A percentile compares a stretch with the other conserved stretches of the same genome.
These are phyloP conservation scores for Aspergillus viridinutans DNA, from an alignment of 2,329 filamentous ascomycete species.

Conservation along the genomic window DNA sequence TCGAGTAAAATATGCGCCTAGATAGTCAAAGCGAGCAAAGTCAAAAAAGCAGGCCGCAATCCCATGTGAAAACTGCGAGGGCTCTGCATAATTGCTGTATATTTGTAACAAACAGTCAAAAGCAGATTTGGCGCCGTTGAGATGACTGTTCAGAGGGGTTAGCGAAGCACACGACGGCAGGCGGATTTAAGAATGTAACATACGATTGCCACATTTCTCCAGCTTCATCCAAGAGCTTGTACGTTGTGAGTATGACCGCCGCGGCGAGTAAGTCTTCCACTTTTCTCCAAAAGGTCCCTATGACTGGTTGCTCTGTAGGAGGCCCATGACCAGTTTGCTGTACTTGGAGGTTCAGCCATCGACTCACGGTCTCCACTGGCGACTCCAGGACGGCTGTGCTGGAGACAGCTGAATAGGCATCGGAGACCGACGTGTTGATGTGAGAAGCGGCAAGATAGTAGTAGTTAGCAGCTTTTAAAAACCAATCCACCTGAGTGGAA, in stretches of 20 bases:
- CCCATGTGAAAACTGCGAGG: conserved; percentile 44
- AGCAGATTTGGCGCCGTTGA: conserved; percentile 57
- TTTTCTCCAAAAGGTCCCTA: conserved; percentile 35
- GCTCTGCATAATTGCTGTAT: conserved; percentile 9
- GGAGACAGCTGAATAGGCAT: conserved; percentile 26
- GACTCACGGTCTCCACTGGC: conserved; percentile 25
- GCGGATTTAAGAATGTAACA: conserved; percentile 5
- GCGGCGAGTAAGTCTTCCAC: conserved; percentile 58
- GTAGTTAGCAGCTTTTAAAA: conserved; percentile 57
- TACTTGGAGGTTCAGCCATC: conserved; percentile 19
- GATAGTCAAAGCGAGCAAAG: conserved; percentile 58
- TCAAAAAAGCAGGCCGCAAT: conserved; percentile 61
- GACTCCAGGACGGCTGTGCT: conserved; percentile 28
- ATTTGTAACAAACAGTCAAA: conserved; percentile 45
- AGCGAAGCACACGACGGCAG: neutral
- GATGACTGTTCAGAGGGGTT: conserved; percentile 41
- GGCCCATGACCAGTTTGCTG: conserved; percentile 6
- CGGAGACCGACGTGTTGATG: conserved; percentile 36
- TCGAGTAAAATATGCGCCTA: conserved; percentile 58
- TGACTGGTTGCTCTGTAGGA: conserved; percentile 5
- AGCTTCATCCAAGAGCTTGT: conserved; percentile 60
- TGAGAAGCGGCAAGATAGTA: conserved; percentile 56
- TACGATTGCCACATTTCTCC: conserved; percentile 55
- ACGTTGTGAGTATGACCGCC: conserved; percentile 58
- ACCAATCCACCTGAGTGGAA: conserved; percentile 50